These are phyloP conservation scores for Salix viminalis DNA, from an alignment of 345 rosid species.

Conservation along the genomic window DNA sequence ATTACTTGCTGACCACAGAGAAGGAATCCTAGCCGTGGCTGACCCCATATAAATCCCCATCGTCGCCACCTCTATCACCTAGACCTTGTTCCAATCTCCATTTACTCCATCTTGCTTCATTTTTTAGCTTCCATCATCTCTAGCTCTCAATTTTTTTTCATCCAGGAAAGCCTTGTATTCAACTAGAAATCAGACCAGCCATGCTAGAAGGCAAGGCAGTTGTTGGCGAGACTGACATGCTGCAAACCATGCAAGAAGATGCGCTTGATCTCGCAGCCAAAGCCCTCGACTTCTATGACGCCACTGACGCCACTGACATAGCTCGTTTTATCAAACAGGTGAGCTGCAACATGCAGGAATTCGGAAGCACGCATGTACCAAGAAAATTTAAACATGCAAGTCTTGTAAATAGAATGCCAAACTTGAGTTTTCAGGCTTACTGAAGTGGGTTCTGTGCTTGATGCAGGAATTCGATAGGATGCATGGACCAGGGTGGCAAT, in stretches of 20 bases:
- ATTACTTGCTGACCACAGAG: constrained; percentile 9
- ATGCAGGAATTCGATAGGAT: constrained; percentile 53
- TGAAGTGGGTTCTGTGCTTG: neutral
- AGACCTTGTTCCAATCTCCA: neutral
- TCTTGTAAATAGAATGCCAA: neutral
- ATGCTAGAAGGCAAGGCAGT: constrained; percentile 92
- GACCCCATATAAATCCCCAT: constrained; percentile 6
- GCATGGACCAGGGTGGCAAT: constrained; percentile 60
- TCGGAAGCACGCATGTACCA: no score
- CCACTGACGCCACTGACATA: constrained; percentile 59
- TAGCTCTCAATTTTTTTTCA: neutral
- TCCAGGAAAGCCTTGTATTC: neutral
- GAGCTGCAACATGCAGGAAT: neutral
- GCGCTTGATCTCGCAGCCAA: constrained; percentile 67
- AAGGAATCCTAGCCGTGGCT: constrained; percentile 12
- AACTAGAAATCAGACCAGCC: neutral
- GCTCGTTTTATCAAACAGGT: constrained; percentile 82
- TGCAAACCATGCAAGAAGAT: constrained; percentile 64
- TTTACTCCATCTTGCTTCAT: neutral
- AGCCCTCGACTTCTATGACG: constrained; percentile 77
- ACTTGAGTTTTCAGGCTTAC: neutral
- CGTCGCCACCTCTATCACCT: neutral
- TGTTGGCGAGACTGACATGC: constrained; percentile 77
- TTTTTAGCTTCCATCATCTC: neutral
- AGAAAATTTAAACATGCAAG: no score